Base-by-base conservation (phyloP, 2,329 filamentous ascomycete genomes). In the Thielaviopsis punctulata region DNA sequence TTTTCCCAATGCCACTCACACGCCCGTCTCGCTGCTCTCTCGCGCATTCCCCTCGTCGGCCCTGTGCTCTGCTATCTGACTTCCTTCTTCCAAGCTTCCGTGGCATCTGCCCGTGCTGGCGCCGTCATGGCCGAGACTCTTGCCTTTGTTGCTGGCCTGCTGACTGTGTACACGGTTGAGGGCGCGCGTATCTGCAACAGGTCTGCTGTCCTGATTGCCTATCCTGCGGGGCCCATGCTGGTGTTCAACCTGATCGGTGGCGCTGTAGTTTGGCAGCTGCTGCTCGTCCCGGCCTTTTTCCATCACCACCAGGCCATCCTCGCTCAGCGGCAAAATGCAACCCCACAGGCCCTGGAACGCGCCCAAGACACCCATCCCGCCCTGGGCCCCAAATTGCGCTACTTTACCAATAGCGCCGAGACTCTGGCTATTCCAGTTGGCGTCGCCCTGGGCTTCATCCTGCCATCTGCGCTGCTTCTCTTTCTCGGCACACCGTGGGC, bases 391-490 rank as follows among this genome's bases (percentile, higher is more conserved):
- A 52, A 60, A 33, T 56, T 60, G 55, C 65, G 70, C 8, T 66
- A 69, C 54, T 61, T 76, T 12, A 43, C 52, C 10, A 63, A 65
- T 6, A 63, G 62, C 21, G 65, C 74, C 2, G 79, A 83, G 61
- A 72, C 75, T 54, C 68, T 79, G 53, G 77, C 78, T 23, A 74
- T 77, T 19, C 73, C 74, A 7, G 57, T 69, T 23, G 70, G 69
- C 22, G 68, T 76, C 0, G 65, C 67, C 0, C 46, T 72, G 9
- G 73, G 73, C 30, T 76, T 66, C 57, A 63, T 72, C 44, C 56
- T 71, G 1, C 73, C 73, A 0, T 69, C 71, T 0, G 39, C 68
- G 3, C 54, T 69, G 30, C 71, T 75, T 68, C 64, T 76, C n/a
- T 57, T 64, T n/a, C 57, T 67, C 47, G 64, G 64, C 48, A 57